phyloP scores from a whole-genome alignment of 2,329 filamentous ascomycete species.

The Escovopsis weberi region DNA sequence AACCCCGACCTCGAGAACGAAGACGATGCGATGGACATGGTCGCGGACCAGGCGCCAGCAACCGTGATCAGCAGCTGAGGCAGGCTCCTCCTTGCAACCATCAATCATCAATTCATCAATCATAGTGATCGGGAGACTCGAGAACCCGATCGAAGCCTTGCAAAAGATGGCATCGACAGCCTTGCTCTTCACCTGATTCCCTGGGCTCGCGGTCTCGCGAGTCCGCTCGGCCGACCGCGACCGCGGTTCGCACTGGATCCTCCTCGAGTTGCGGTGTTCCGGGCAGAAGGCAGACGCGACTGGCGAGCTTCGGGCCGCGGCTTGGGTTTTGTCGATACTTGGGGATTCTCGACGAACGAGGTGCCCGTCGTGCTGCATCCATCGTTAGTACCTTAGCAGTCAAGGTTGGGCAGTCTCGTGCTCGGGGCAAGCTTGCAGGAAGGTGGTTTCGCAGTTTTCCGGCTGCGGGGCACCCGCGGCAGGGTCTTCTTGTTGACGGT shows the following conservation, averaged over 20 bases:
- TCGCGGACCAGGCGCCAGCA: conserved; percentile 3
- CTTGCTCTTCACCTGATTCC: conserved; percentile 24
- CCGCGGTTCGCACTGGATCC: conserved; percentile 12
- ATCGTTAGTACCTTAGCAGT: conserved; percentile 5
- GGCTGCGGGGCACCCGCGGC: conserved; percentile 12
- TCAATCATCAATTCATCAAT: too few species aligned
- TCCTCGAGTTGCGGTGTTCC: conserved; percentile 22
- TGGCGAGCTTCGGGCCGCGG: conserved; percentile 28
- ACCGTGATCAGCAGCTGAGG: too few species aligned
- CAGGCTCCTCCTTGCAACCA: too few species aligned
- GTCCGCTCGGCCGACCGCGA: conserved; percentile 29
- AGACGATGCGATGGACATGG: conserved; percentile 20
- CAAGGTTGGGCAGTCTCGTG: background rate
- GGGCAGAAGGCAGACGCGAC: conserved; percentile 33
- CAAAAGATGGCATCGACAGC: background rate
- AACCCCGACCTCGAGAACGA: conserved; percentile 24
- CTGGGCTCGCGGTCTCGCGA: conserved; percentile 31
- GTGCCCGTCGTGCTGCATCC: conserved; percentile 67
- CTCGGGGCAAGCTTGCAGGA: conserved; percentile 45
- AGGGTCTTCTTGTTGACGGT: conserved; percentile 43
- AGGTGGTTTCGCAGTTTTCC: conserved; percentile 58
- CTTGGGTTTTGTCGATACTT: conserved; percentile 35
- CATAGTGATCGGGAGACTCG: too few species aligned
- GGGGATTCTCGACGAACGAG: conserved; percentile 77
- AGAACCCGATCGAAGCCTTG: too few species aligned